These are phyloP conservation scores for Cercospora nicotianae DNA, from an alignment of 2,329 filamentous ascomycete species.

Conservation along the genomic window DNA sequence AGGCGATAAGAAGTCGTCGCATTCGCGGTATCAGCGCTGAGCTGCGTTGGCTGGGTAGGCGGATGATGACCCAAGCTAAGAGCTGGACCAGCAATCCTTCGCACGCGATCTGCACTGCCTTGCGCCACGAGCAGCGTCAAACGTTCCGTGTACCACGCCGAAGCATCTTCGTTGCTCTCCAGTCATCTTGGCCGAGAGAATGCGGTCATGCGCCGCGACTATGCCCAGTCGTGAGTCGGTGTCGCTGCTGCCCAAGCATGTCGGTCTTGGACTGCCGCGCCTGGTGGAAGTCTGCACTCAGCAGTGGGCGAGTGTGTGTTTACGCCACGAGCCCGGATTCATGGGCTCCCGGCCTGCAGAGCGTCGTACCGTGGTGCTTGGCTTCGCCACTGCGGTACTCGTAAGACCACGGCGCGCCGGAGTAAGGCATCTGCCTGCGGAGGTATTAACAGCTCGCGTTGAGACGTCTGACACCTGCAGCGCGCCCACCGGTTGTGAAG, in stretches of 20 bases:
- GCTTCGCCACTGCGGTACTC: neutral
- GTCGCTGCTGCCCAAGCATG: neutral
- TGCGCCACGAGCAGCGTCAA: slow-evolving; percentile 6
- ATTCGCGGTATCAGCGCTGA: neutral
- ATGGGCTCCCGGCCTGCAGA: neutral
- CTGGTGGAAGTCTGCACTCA: neutral
- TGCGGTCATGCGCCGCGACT: neutral
- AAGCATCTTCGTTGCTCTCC: neutral
- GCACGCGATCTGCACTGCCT: slow-evolving; percentile 1
- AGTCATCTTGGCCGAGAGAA: neutral
- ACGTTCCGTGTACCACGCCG: neutral
- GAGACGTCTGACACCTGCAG: neutral
- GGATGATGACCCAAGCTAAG: slow-evolving; percentile 4
- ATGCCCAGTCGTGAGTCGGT: neutral
- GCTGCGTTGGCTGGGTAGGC: neutral
- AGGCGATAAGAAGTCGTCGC: neutral
- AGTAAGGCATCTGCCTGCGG: neutral
- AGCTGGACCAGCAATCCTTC: slow-evolving; percentile 8
- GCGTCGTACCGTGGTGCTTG: neutral
- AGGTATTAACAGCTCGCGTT: neutral
- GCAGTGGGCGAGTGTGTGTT: neutral
- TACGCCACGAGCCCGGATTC: neutral
- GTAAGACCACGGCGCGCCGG: neutral
- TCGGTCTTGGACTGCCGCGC: neutral
- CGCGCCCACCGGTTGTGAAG: neutral